phyloP scores from a whole-genome alignment of 768 basidiomycete species.

The Gelatoporia subvermispora region DNA sequence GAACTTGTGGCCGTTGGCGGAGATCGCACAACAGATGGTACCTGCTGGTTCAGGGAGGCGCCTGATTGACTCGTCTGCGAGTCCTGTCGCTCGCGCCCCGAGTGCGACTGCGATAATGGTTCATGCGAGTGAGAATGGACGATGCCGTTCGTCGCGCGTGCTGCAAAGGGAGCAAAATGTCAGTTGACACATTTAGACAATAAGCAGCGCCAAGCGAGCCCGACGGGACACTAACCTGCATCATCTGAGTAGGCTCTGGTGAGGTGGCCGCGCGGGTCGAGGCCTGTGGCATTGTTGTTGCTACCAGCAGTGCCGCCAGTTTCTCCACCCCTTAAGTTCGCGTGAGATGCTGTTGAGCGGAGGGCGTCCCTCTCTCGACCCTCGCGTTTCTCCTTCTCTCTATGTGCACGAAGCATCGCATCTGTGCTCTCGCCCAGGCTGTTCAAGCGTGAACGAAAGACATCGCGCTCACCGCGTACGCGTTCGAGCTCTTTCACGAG shows the following conservation, averaged over 20 bases:
- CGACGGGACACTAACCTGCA: conserved; percentile 23
- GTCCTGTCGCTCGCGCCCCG: conserved; percentile 15
- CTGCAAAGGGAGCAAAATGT: background rate
- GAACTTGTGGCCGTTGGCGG: conserved; percentile 1
- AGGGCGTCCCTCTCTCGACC: conserved; percentile 21
- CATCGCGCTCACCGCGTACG: conserved; percentile 74
- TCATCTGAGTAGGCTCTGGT: conserved; percentile 28
- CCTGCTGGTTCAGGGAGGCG: conserved; percentile 1
- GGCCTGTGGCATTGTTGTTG: conserved; percentile 10
- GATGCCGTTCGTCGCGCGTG: background rate
- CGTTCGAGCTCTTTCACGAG: conserved; percentile 84
- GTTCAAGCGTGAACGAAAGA: conserved; percentile 37
- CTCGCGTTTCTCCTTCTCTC: conserved; percentile 25
- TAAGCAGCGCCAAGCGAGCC: background rate
- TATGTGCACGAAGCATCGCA: conserved; percentile 26
- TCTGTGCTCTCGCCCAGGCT: conserved; percentile 42
- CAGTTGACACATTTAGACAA: too few relatives aligned
- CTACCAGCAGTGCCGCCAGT: conserved; percentile 8
- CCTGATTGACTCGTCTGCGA: conserved; percentile 14
- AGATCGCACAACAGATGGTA: conserved; percentile 2
- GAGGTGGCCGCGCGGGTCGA: conserved; percentile 23
- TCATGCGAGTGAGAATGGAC: conserved; percentile 6
- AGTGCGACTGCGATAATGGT: background rate
- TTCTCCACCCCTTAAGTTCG: conserved; percentile 23
- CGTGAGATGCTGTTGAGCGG: conserved; percentile 25